Evolutionary conservation across 2,329 filamentous ascomycete genomes (phyloP), one percentile per base, ranked within the genome.

Genomic region (Aspergillus pseudoterreus): DNA sequence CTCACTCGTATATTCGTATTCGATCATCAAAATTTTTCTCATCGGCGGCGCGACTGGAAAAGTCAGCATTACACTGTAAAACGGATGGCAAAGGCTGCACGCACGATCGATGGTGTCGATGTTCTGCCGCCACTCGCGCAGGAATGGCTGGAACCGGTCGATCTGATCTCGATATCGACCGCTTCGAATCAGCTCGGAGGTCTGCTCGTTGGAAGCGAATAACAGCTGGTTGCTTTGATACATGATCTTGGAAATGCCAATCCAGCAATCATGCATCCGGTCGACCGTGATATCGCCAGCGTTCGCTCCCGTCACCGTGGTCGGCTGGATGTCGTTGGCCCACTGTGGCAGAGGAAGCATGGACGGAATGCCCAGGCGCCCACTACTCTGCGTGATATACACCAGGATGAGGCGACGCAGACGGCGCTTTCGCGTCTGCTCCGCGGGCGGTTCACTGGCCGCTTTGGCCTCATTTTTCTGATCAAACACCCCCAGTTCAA

Each of bases 401-500:
- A 96, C 90, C 50, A 96, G 78, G 6, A 99, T 82, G 5, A 97
- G 76, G 38, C 92, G 83, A 63, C 92, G 91, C 62, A 96, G 88
- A 54, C 92, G 88, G 42, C 92, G 83, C 50, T 89, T 83, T 27
- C 90, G 84, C 62, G 92, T 85, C 52, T 95, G 88, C 53, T 91
- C 85, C 52, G 63, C 52, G 1, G 64, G 59, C 4, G 68, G 57
- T 50, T 74, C 73, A 75, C 52, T 81, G 76, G 46, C 82, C 76
- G 52, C 79, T 80, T 50, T 86, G 71, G 61, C 84, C 67, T 92
- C 88, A 52, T 88, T 90, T 57, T 92, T 90, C 52, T 92, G 85
- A 60, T 97, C 94, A 62, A 97, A 99, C 2, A 99, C 90, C 10
- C 94, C 94, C 30, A 99, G 83, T 70, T 99, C 94, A 60, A 95